These are phyloP conservation scores for Boletus semigastroideus DNA, from an alignment of 1,284 basidiomycete genomes.

Conservation along the genomic window DNA sequence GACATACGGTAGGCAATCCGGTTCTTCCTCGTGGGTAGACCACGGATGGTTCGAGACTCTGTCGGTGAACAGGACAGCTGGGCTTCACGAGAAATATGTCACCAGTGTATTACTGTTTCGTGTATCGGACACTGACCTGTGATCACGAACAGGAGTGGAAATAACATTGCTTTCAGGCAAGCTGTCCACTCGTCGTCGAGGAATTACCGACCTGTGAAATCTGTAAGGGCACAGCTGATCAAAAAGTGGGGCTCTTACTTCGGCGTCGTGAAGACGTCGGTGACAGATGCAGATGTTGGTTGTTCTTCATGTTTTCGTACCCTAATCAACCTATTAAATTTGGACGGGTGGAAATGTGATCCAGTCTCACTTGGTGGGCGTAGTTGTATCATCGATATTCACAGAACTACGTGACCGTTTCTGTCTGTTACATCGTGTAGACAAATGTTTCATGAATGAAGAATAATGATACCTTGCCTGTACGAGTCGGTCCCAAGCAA, in stretches of 20 bases:
- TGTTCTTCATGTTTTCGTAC: constrained; percentile 5
- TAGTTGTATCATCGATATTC: constrained; percentile 1
- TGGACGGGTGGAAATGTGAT: background rate
- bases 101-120: background rate
- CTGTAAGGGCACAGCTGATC: background rate
- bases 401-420: constrained; percentile 26
- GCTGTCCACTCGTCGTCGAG: background rate
- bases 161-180: background rate
- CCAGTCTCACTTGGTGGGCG: constrained; percentile 22
- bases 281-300: background rate
- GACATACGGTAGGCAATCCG: constrained; percentile 23
- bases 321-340: constrained; percentile 6
- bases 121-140: constrained; percentile 12
- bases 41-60: background rate
- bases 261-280: constrained; percentile 9
- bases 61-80: background rate
- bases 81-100: constrained; percentile 6
- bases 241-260: constrained; percentile 5
- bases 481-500: constrained; percentile 26
- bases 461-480: constrained; percentile 15
- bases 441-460: background rate
- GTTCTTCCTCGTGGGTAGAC: constrained; percentile 11
- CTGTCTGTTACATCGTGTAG: constrained; percentile 12
- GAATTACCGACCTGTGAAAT: constrained; percentile 1
- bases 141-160: background rate